phyloP scores from a whole-genome alignment of 106 monocot species.

The Dendrobium huoshanense region DNA sequence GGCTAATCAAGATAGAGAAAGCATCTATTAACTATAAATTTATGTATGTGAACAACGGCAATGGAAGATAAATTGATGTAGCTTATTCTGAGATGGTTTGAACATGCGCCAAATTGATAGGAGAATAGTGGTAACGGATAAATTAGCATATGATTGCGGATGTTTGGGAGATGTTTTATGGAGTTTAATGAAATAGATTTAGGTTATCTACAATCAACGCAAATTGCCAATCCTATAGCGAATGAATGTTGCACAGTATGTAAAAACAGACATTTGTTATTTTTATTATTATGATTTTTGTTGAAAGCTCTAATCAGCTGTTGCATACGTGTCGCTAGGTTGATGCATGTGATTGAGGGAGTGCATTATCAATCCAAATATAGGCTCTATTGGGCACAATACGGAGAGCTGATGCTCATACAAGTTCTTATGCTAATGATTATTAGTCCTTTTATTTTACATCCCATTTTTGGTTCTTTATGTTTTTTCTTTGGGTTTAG shows the following conservation, averaged over 20 bases:
- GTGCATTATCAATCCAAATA: neutral
- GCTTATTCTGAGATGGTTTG: conserved; percentile 2
- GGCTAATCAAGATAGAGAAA: neutral
- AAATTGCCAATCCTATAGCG: neutral
- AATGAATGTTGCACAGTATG: neutral
- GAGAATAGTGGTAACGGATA: neutral
- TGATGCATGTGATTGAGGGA: neutral
- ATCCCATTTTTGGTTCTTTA: neutral
- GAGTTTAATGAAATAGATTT: neutral
- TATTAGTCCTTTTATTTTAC: neutral
- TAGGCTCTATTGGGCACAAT: too few relatives aligned
- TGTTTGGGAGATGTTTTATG: neutral
- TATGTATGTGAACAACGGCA: neutral
- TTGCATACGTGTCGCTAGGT: neutral
- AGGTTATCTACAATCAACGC: neutral
- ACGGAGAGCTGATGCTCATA: neutral
- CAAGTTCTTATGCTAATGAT: neutral
- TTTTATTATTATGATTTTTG: neutral
- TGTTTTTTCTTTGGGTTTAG: neutral
- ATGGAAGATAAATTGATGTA: neutral
- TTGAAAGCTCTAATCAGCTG: neutral
- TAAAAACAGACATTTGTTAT: conserved; percentile 2
- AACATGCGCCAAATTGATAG: neutral
- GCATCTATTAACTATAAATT: neutral
- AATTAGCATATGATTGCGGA: neutral